Base-by-base conservation (phyloP, 108 stramenopile species). In the Asterionellopsis glacialis region DNA sequence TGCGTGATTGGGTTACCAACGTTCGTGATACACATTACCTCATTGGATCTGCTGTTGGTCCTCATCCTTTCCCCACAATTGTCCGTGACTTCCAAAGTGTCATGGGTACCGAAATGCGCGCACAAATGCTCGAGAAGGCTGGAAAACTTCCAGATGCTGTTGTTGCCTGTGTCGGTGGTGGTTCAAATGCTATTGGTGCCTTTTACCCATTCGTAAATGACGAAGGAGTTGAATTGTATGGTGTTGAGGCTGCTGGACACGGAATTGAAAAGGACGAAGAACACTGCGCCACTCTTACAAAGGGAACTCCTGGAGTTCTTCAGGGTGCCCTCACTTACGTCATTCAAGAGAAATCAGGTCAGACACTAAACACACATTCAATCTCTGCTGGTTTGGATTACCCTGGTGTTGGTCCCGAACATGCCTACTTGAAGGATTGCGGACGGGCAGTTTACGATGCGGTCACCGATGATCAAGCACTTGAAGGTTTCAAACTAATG, bases 1-100 rank as follows among this genome's bases (percentile, higher is more conserved):
- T 98, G 94, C 84, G 95, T 21, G 97, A 98, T 76, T 98, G 95
- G 95, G 95, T 98, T 9, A 96, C 97, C 49, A 98, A 96, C 58
- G 96, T 98, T 18, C 83, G 90, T 45, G 74, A 89, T 61, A 96
- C 97, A 22, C 96, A 98, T 66, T 98, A 98, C 70, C 70, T 98
- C 39, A 96, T 98, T 68, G 97, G 97, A 13, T 95, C 94, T 41
- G 97, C 96, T 18, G 96, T 96, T 45, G 97, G 97, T 54, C 95
- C 97, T 38, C 95, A 96, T 76, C 97, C 97, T 50, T 98, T 98
- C 84, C 97, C 97, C 18, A 94, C 93, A 9, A 95, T 98, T 59
- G 97, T 98, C 21, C 80, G 96, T 49, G 95, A 98, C 66, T 95
- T 98, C 69, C 97, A 98, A 69, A 79, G 81, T 59, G 80, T 94